Evolutionary conservation across 768 basidiomycete genomes (phyloP), one percentile per base, ranked within the genome.

Genomic region (Lentinula detonsa): DNA sequence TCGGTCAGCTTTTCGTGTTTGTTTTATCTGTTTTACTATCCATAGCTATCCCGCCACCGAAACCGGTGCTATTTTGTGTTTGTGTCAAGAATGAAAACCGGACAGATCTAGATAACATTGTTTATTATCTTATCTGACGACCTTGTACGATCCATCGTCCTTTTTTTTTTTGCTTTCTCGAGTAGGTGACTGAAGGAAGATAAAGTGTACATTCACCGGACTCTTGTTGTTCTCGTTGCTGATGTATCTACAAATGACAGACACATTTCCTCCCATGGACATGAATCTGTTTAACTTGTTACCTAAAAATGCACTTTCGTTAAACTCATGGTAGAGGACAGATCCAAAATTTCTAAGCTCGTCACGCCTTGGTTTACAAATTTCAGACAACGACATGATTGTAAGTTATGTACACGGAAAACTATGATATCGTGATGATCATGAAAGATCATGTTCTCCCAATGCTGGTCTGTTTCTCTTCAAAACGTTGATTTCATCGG

Each of bases 81-180:
- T 21, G 39, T 11, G 55, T 11, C 7, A 53, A n/a, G 10, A n/a
- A 9, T 18, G 16, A n/a, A n/a, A 18, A 28, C 28, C 28, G 28
- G 28, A 28, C 28, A 28, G 28, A 28, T 28, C 28, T 28, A 28
- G 28, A 28, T 28, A 28, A 28, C 28, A 28, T 28, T 28, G 28
- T 28, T 28, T 28, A 28, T 28, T 28, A 28, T 28, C 28, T 28
- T 28, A 45, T 54, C 51, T 57, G 33, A 46, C 37, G 28, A 52
- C 21, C 28, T 40, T 57, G 42, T 46, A 56, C 56, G 46, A 57
- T 18, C 31, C 51, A 59, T 43, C 34, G 40, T 59, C 62, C 50
- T 52, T 45, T 39, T 34, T 34, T 46, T 40, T 62, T 51, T 53
- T 21, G 35, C 9, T 59, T 58, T 34, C 28, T 46, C n/a, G 34